Conservation (phyloP, 495 filamentous ascomycete genomes). For the Viridothelium virens region DNA sequence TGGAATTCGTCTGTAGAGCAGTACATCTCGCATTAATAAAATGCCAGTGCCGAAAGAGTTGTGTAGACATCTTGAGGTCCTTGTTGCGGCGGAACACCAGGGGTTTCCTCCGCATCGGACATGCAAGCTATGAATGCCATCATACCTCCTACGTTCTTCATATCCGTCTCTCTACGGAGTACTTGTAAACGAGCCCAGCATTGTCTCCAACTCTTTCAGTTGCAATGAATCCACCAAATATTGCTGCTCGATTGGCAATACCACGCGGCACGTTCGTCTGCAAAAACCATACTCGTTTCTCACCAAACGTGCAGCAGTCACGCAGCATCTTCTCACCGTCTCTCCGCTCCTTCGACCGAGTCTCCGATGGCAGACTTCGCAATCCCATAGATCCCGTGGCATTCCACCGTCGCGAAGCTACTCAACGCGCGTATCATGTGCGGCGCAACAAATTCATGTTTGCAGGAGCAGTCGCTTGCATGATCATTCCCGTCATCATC, state of each 20-base stretch:
- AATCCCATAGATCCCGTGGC: conserved; percentile 42
- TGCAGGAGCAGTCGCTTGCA: conserved; percentile 41
- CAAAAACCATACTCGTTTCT: background rate
- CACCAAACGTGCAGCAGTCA: background rate
- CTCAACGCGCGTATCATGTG: conserved; percentile 39
- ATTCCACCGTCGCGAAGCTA: conserved; percentile 36
- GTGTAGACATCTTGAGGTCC: too few relatives aligned
- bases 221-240: background rate
- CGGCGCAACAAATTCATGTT: conserved; percentile 42
- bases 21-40: too few relatives aligned
- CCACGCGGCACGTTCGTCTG: background rate
- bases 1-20: too few relatives aligned
- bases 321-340: background rate
- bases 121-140: too few relatives aligned
- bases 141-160: too few relatives aligned
- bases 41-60: too few relatives aligned
- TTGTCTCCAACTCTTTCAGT: background rate
- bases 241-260: background rate
- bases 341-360: background rate
- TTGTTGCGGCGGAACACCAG: too few relatives aligned
- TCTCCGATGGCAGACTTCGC: conserved; percentile 5
- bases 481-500: conserved; percentile 41
- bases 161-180: too few relatives aligned
- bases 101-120: too few relatives aligned
- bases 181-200: too few relatives aligned